A percentile compares a stretch with the other conserved stretches of the same genome.
These are phyloP conservation scores for Rhizopus arrhizus DNA, from an alignment of 371 early-diverging fungal genomes.

Conservation along the genomic window DNA sequence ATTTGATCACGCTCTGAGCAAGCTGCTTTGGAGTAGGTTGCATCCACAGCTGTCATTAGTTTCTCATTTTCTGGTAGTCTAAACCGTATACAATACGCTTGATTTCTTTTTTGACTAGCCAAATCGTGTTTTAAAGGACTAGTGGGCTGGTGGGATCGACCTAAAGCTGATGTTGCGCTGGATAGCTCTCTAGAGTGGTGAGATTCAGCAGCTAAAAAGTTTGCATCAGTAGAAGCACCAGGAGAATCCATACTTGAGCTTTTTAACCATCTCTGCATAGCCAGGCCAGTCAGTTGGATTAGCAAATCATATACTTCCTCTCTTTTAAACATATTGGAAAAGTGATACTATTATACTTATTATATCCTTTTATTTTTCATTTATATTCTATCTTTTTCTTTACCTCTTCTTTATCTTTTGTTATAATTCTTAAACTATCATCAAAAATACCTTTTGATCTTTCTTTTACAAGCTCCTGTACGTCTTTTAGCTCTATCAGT, in stretches of 20 bases:
- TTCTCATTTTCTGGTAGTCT: slow-evolving; percentile 68
- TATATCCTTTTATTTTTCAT: neutral
- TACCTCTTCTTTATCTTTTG: slow-evolving; percentile 79
- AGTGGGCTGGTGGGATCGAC: slow-evolving; percentile 28
- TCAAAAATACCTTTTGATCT: slow-evolving; percentile 89
- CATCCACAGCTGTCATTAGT: slow-evolving; percentile 62
- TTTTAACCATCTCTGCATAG: slow-evolving; percentile 85
- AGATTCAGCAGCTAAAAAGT: slow-evolving; percentile 11
- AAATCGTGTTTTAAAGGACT: slow-evolving; percentile 64
- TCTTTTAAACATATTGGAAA: slow-evolving; percentile 92
- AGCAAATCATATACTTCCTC: slow-evolving; percentile 90
- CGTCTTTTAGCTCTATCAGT: slow-evolving; percentile 85
- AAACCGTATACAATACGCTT: slow-evolving; percentile 70
- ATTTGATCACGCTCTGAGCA: slow-evolving; percentile 8
- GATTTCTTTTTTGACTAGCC: slow-evolving; percentile 75
- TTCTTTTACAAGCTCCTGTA: slow-evolving; percentile 84
- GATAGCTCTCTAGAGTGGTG: neutral
- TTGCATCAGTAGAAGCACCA: slow-evolving; percentile 45
- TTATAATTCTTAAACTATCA: slow-evolving; percentile 83
- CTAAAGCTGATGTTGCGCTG: neutral
- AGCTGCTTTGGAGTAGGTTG: slow-evolving; percentile 46
- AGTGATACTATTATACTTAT: slow-evolving; percentile 59
- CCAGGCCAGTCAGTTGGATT: slow-evolving; percentile 81
- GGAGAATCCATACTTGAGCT: slow-evolving; percentile 73
- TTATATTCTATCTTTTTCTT: neutral